phyloP scores from a whole-genome alignment of 1,284 basidiomycete species.

The Cryptococcus floricola region DNA sequence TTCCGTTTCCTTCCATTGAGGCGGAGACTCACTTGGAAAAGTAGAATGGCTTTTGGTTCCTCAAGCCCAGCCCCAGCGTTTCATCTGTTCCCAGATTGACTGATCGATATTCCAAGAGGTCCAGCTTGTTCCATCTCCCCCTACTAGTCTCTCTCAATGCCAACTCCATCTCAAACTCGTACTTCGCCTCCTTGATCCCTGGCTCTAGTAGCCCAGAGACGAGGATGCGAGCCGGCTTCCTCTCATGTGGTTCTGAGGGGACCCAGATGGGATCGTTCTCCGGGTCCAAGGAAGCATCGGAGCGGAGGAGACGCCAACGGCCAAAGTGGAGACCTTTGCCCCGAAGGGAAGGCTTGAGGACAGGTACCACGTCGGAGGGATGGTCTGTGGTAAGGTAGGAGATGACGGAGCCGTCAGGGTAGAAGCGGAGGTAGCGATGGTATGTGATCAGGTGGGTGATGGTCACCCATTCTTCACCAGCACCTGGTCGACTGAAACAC shows the following conservation, averaged over 20 bases:
- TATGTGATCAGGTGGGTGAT: conserved; percentile 42
- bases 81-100: conserved; percentile 73
- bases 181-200: conserved; percentile 53
- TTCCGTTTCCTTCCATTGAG: not conserved
- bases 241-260: not conserved
- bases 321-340: conserved; percentile 63
- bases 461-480: conserved; percentile 77
- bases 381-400: conserved; percentile 79
- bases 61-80: conserved; percentile 64
- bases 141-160: conserved; percentile 69
- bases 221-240: conserved; percentile 20
- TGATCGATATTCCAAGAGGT: conserved; percentile 69
- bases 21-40: conserved; percentile 65
- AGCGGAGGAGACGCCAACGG: conserved; percentile 38
- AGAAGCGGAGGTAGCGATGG: conserved; percentile 68
- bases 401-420: conserved; percentile 78
- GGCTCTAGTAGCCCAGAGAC: conserved; percentile 46
- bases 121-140: conserved; percentile 84
- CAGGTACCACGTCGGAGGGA: conserved; percentile 71
- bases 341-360: conserved; percentile 68
- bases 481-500: conserved; percentile 61
- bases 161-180: conserved; percentile 82
- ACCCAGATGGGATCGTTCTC: conserved; percentile 22
- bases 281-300: conserved; percentile 12
- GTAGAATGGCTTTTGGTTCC: conserved; percentile 83